phyloP scores from a whole-genome alignment of 208 protist genomes.

The Trypanosoma theileri region DNA sequence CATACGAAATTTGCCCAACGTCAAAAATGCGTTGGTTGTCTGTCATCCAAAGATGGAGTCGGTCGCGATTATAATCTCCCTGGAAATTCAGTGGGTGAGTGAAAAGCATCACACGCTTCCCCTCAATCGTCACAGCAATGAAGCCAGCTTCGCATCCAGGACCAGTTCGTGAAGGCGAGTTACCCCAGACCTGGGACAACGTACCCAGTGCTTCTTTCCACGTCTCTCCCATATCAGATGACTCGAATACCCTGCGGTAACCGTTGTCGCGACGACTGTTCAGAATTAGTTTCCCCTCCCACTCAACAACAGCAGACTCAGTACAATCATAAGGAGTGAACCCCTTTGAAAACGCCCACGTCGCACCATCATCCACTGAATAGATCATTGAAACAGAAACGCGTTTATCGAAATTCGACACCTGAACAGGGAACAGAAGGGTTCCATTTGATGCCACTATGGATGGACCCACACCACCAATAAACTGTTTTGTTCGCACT shows the following conservation, averaged over 20 bases:
- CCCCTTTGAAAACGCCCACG: slow-evolving; percentile 6
- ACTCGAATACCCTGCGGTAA: slow-evolving; percentile 12
- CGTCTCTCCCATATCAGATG: slow-evolving; percentile 8
- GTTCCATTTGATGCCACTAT: slow-evolving; percentile 12
- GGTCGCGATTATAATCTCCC: neutral
- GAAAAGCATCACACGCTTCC: slow-evolving; percentile 11
- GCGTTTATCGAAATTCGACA: neutral
- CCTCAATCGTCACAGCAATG: neutral
- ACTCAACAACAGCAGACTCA: neutral
- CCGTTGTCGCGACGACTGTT: neutral
- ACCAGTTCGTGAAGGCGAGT: neutral
- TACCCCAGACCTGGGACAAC: neutral
- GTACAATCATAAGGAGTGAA: neutral
- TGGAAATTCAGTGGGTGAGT: neutral
- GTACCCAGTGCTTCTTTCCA: neutral
- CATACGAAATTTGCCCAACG: no score
- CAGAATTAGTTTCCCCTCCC: slow-evolving; percentile 5
- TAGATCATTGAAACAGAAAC: slow-evolving; percentile 11
- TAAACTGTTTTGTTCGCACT: neutral
- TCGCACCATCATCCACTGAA: slow-evolving; percentile 1
- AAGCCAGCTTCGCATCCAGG: neutral
- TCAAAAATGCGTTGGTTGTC: slow-evolving; percentile 1
- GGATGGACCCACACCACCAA: slow-evolving; percentile 12
- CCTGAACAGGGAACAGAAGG: slow-evolving; percentile 13
- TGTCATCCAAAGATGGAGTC: slow-evolving; percentile 13